A percentile compares a stretch with the other conserved stretches of the same genome.
Conservation (phyloP, 768 basidiomycete species). For the Gyrodon lividus region DNA sequence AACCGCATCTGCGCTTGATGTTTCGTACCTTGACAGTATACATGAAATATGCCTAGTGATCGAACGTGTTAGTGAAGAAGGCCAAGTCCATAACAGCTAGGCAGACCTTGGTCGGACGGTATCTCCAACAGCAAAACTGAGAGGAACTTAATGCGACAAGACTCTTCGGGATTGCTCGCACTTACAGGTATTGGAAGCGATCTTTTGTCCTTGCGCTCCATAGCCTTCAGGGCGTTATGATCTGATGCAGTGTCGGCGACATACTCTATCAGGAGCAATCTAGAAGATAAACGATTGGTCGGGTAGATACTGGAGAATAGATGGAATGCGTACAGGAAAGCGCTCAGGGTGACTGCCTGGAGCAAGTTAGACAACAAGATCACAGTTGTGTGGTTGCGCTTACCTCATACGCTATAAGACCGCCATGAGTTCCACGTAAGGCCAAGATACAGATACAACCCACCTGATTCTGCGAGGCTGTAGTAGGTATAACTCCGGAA, state of each 20-base stretch:
- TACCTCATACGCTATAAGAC: slow-evolving; percentile 63
- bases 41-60: slow-evolving; percentile 76
- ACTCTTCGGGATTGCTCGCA: slow-evolving; percentile 9
- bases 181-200: slow-evolving; percentile 67
- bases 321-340: slow-evolving; percentile 65
- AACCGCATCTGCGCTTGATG: background rate
- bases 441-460: slow-evolving; percentile 16
- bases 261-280: slow-evolving; percentile 80
- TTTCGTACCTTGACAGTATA: slow-evolving; percentile 71
- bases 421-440: slow-evolving; percentile 23
- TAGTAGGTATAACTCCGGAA: slow-evolving; percentile 77
- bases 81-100: background rate
- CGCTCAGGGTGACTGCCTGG: slow-evolving; percentile 79
- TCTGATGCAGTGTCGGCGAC: slow-evolving; percentile 69
- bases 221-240: slow-evolving; percentile 62
- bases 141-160: background rate
- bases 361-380: slow-evolving; percentile 17
- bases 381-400: slow-evolving; percentile 12
- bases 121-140: slow-evolving; percentile 81
- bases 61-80: slow-evolving; percentile 5
- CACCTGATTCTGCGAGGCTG: slow-evolving; percentile 49
- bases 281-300: slow-evolving; percentile 26
- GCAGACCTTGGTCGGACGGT: slow-evolving; percentile 72
- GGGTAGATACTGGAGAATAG: background rate
- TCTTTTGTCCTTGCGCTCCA: slow-evolving; percentile 77